Evolutionary conservation across 2,329 filamentous ascomycete species (phyloP), one percentile per base, ranked within the genome.

Genomic region (Stachybotrys chlorohalonatus): DNA sequence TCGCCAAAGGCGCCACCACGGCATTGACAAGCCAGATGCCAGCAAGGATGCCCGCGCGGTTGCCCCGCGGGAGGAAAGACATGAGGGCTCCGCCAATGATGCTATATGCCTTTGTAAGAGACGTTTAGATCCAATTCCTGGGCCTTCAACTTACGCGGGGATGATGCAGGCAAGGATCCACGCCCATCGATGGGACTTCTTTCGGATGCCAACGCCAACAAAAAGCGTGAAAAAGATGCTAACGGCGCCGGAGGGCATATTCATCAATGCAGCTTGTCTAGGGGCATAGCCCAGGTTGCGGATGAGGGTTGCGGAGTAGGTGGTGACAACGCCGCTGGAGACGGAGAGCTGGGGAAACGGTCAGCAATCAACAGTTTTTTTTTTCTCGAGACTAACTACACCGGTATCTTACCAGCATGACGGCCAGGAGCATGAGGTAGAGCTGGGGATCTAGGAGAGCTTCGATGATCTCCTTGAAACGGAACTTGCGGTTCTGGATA

Each of bases 301-400:
- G 55, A 82, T 80, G 11, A 82, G 66, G 5, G 78, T 81, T 2
- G 79, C 67, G 2, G 79, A 81, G 63, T 81, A 83, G 1, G 75
- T 79, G 1, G 75, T 79, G 51, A 82, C 70, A 42, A 81, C 77
- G 49, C 79, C 79, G 54, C 72, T 75, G 0, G 77, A 78, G n/a
- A 79, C 73, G 6, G 76, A 79, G 32, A 78, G 64, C 67, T 63
- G 63, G 57, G 15, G 7, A 52, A 56, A 16, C 51, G n/a, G 31
- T 55, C 31, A 52, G 50, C 11, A 45, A 16, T 6, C 11, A 42
- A 2, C 6, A 31, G n/a, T 32, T 45, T 7, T 6, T 11, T n/a
- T n/a, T n/a, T n/a, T n/a, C n/a, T n/a, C 8, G 2, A 13, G 13
- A 8, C 11, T 39, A n/a, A 17, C 49, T 46, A 1, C 11, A 6